phyloP scores from a whole-genome alignment of 352 stramenopile species.

The Phytophthora fragariaefolia region DNA sequence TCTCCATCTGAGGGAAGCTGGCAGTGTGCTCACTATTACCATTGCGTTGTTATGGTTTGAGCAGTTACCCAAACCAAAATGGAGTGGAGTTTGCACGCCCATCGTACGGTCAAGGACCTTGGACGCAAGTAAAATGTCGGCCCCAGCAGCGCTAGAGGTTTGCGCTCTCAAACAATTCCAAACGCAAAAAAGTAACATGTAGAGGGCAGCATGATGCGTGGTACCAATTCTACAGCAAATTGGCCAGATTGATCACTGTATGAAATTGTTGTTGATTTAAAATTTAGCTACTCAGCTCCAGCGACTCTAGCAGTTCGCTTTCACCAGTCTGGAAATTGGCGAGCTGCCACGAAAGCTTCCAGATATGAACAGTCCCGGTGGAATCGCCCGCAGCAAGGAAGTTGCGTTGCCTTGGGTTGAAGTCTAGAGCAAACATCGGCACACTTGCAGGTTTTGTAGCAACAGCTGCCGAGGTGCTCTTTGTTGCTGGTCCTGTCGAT shows the following conservation, averaged over 20 bases:
- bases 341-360: conserved; percentile 86
- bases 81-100: conserved; percentile 87
- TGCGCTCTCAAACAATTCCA: conserved; percentile 9
- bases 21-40: conserved; percentile 3
- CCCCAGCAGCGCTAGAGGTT: conserved; percentile 2
- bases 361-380: conserved; percentile 72
- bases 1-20: not conserved
- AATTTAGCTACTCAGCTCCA: conserved; percentile 31
- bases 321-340: conserved; percentile 81
- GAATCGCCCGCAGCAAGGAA: conserved; percentile 82
- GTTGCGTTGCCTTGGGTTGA: conserved; percentile 86
- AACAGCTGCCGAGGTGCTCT: not conserved
- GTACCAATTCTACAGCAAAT: conserved; percentile 7
- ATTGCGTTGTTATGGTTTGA: not conserved
- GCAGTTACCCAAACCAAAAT: conserved; percentile 91
- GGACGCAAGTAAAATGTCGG: conserved; percentile 59
- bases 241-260: conserved; percentile 3
- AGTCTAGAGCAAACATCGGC: conserved; percentile 70
- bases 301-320: conserved; percentile 56
- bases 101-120: conserved; percentile 83
- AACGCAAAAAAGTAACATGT: conserved; percentile 17
- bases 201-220: conserved; percentile 19
- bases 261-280: conserved; percentile 10
- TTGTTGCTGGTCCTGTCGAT: conserved; percentile 7
- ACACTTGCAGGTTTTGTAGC: conserved; percentile 24